Evolutionary conservation across 2,329 filamentous ascomycete genomes (phyloP).

Genomic region (Aureobasidium pullulans): DNA sequence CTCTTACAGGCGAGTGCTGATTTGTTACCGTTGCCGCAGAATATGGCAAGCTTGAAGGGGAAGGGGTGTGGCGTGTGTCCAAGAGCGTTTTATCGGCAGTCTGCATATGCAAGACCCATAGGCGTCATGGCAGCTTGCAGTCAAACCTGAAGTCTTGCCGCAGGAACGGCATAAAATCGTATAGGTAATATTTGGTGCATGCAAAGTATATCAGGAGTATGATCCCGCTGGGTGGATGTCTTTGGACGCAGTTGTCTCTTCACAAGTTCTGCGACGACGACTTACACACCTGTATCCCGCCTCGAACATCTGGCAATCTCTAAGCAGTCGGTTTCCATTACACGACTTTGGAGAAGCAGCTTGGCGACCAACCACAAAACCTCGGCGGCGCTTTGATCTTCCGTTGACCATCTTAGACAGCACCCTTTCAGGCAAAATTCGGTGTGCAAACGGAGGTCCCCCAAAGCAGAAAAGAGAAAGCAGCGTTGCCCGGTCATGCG

Average conservation of each 20-base stretch:
- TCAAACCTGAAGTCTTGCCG: conserved; percentile 1
- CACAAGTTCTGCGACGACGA: background rate
- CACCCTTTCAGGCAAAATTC: background rate
- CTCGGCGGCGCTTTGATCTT: conserved; percentile 5
- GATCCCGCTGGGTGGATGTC: background rate
- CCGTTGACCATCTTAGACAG: background rate
- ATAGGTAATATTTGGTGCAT: conserved; percentile 8
- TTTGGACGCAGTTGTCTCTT: background rate
- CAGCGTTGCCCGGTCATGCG: conserved; percentile 7
- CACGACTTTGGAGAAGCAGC: background rate
- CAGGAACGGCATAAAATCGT: conserved; percentile 1
- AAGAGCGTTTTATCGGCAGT: background rate
- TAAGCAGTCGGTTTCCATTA: background rate
- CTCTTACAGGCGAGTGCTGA: background rate
- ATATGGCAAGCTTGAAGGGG: background rate
- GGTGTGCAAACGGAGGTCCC: conserved; percentile 9
- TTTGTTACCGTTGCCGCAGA: background rate
- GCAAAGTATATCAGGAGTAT: conserved; percentile 1
- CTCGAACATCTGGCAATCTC: background rate
- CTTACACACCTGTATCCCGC: background rate
- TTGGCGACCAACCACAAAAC: conserved; percentile 4
- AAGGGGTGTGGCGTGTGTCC: conserved; percentile 4
- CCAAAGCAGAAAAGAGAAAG: conserved; percentile 10
- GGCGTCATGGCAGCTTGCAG: conserved; percentile 12
- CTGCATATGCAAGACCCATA: conserved; percentile 9